Evolutionary conservation across 2,329 filamentous ascomycete genomes (phyloP), one percentile per base, ranked within the genome.

Genomic region (Aspergillus eucalypticola): DNA sequence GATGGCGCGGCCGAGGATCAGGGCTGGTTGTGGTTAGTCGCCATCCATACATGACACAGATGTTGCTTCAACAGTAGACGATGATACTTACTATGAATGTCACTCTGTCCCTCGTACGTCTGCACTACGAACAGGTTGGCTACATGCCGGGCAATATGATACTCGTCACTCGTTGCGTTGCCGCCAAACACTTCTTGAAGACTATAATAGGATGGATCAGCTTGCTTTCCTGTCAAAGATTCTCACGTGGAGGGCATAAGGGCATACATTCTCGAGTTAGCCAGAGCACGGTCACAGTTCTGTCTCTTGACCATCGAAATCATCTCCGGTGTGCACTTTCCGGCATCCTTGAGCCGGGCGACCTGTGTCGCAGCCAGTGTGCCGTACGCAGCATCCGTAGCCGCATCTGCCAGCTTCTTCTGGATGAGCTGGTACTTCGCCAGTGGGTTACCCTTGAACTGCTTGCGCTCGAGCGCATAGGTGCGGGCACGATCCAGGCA

Each of bases 91-190:
- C 92, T 87, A 77, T 98, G 95, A 74, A 98, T 98, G 78, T 98
- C 95, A 73, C 93, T 97, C 79, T 98, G 95, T 21, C 95, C 95
- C 79, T 99, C 95, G 69, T 99, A 99, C 1, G 94, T 98, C 80
- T 98, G 94, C 57, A 94, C 96, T 56, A 99, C 95, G 76, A 96
- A 99, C 65, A 99, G 77, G 76, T 99, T 99, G 59, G 94, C 89
- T 60, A 97, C 95, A 80, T 98, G 95, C 65, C 95, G 87, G 15
- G 92, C 95, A 71, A 99, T 97, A 63, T 88, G 88, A 73, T 98
- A 99, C 79, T 99, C 95, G 70, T 99, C 95, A 72, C 92, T 96
- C 53, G 95, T 92, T n/a, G 95, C 95, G 73, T 99, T 99, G 29
- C 95, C 95, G 60, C 95, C 95, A 79, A 99, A 97, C 21, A 99